These are phyloP conservation scores for Phialemonium atrogriseum DNA, from an alignment of 2,329 filamentous ascomycete genomes.

Conservation along the genomic window DNA sequence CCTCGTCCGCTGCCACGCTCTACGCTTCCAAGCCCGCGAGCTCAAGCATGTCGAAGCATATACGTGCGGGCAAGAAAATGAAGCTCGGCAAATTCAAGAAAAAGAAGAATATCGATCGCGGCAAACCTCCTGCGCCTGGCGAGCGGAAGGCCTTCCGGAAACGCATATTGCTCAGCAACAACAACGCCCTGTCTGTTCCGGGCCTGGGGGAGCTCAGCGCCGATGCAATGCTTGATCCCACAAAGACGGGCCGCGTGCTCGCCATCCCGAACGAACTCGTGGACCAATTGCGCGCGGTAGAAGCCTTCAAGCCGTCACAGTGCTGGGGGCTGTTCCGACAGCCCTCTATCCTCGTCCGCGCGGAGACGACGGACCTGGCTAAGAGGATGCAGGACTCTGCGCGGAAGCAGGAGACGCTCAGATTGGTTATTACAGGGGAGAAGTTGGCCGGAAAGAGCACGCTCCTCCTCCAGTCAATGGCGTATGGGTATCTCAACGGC, in stretches of 20 bases:
- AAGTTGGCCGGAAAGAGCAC: conserved; percentile 80
- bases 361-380: conserved; percentile 69
- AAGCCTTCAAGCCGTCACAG: conserved; percentile 88
- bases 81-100: conserved; percentile 32
- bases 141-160: conserved; percentile 85
- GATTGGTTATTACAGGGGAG: conserved; percentile 64
- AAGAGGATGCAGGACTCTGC: conserved; percentile 50
- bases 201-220: conserved; percentile 55
- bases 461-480: conserved; percentile 73
- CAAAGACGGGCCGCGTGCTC: conserved; percentile 57
- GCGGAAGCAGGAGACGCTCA: conserved; percentile 44
- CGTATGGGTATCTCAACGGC: conserved; percentile 69
- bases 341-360: conserved; percentile 69
- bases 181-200: conserved; percentile 74
- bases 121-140: conserved; percentile 57
- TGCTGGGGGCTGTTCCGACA: conserved; percentile 79
- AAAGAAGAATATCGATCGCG: conserved; percentile 40
- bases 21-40: no score
- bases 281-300: conserved; percentile 72
- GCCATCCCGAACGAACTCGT: conserved; percentile 61
- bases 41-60: no score
- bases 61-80: conserved; percentile 31
- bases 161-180: conserved; percentile 85
- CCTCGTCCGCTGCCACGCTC: conserved; percentile 23
- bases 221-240: conserved; percentile 43